Base-by-base conservation (phyloP, 2,329 filamentous ascomycete genomes). In the Ceratocystis eucalypticola region DNA sequence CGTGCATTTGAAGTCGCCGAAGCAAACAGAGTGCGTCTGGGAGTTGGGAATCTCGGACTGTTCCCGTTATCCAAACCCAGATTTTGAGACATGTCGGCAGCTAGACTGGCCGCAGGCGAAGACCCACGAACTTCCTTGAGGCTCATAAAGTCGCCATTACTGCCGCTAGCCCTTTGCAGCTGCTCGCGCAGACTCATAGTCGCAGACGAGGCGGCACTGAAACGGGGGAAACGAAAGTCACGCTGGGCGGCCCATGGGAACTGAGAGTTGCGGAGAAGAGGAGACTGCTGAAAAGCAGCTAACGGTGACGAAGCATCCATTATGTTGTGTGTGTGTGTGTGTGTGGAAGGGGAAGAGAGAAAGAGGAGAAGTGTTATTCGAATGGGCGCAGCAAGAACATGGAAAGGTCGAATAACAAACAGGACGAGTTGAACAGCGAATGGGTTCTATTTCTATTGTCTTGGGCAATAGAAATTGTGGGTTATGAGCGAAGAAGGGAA, bases 271-370 rank as follows among this genome's bases (percentile, higher is more conserved):
- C 71, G 85, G 44, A 75, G 69, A 78, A 78, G 77, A 84, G 79
- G 76, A 82, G 78, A 77, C 84, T 81, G 90, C 79, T 91, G 91
- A 87, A 97, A 89, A 67, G 93, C 91, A 76, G 93, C 93, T 74
- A 97, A 79, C 61, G 94, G 94, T 72, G 94, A 97, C 57, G 93
- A 96, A 70, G 89, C 87, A 78, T 96, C 91, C 91, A 97, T 96
- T 73, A 62, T 78, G 71, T 20, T 20, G n/a, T 22, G 53, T n/a
- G 53, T 30, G 28, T 12, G 28, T 44, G 53, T 10, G 53, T 30
- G 17, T 7, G 45, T 17, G 17, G 17, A 20, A 20, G 45, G 17
- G 5, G 22, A 22, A 5, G 50, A 10, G 7, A 12, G 25, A 17
- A 22, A 48, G 22, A 33, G 53, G 28, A 12, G 28, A 30, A 5